These are phyloP conservation scores for Balakata baccata DNA, from an alignment of 345 rosid species.

Conservation along the genomic window DNA sequence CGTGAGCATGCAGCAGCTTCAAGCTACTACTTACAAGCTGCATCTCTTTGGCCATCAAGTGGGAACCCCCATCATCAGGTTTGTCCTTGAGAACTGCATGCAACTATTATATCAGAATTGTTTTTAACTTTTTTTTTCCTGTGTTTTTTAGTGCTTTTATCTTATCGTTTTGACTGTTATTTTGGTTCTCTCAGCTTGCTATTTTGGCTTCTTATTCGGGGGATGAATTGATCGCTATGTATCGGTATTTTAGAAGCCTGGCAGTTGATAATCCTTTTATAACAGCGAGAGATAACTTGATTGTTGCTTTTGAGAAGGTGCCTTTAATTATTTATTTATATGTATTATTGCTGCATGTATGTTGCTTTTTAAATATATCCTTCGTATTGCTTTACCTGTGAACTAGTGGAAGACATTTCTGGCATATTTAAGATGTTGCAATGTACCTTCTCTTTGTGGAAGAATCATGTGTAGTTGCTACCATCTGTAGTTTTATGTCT, in stretches of 20 bases:
- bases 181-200: conserved; percentile 72
- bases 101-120: no score
- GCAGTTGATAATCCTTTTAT: conserved; percentile 86
- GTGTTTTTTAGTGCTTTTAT: background rate
- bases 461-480: background rate
- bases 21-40: conserved; percentile 95
- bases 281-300: conserved; percentile 96
- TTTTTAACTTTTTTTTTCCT: background rate
- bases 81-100: conserved; percentile 6
- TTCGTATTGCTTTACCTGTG: background rate
- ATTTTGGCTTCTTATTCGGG: conserved; percentile 83
- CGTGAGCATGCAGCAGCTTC: conserved; percentile 90
- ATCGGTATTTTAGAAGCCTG: conserved; percentile 94
- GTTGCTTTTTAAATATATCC: background rate
- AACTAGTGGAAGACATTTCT: background rate
- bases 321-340: background rate
- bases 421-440: background rate
- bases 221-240: conserved; percentile 75
- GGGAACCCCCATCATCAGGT: conserved; percentile 99
- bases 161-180: conserved; percentile 1
- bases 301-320: conserved; percentile 98
- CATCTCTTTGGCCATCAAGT: conserved; percentile 75
- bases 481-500: background rate
- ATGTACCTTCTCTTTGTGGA: background rate
- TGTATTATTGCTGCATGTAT: background rate